Conservation (phyloP, 1,139 yeast species). For the Sugiyamaella neomexicana region DNA sequence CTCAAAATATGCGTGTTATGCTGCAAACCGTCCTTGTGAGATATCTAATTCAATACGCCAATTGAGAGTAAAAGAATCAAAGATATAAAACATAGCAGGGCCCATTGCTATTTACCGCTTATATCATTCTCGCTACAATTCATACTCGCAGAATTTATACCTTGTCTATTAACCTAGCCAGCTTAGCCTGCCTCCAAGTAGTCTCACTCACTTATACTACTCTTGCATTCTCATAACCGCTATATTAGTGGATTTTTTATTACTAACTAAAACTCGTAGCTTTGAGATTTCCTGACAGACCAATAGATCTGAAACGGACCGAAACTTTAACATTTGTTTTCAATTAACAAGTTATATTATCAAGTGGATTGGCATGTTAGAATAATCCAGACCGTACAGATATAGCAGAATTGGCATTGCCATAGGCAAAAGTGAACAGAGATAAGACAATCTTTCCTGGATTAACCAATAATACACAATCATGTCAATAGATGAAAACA, state of each 20-base stretch:
- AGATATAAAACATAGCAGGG: no score
- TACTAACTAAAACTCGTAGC: background rate
- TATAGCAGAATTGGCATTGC: background rate
- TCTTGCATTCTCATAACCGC: background rate
- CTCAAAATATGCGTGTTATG: background rate
- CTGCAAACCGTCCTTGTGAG: background rate
- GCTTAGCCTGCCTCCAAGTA: no score
- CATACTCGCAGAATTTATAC: no score
- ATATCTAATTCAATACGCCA: background rate
- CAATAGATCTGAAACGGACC: background rate
- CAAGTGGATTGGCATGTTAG: background rate
- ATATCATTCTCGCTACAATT: no score
- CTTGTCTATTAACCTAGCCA: no score
- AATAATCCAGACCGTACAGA: background rate
- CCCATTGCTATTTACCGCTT: no score
- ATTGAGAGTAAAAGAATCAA: no score
- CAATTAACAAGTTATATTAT: background rate
- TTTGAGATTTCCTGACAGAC: background rate
- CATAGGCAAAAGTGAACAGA: background rate
- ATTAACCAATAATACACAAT: no score
- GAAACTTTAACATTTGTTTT: no score
- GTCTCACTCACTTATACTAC: no score
- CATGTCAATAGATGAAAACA: slow-evolving; percentile 7
- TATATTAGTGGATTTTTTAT: background rate
- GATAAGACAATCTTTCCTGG: no score